Evolutionary conservation across 1,284 basidiomycete species (phyloP).

Genomic region (Ustanciosporium gigantosporum): DNA sequence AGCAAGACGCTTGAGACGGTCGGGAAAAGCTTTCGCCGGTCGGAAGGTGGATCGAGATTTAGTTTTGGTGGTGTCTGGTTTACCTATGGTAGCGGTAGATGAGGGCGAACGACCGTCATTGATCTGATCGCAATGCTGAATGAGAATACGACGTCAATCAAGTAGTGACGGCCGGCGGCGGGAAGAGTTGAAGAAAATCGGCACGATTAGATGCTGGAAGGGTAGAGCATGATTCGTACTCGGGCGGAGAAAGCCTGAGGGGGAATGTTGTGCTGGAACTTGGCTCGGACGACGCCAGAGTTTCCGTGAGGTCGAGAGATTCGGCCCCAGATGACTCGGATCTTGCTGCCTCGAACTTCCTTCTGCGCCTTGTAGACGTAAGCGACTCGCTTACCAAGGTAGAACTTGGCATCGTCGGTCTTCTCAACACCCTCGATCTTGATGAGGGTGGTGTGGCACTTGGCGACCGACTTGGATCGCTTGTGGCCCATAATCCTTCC

Average conservation of each 20-base stretch:
- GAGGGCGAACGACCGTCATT: too few species aligned
- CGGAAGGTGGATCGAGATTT: too few species aligned
- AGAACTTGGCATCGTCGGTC: constrained; percentile 94
- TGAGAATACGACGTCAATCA: too few species aligned
- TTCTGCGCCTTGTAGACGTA: constrained; percentile 96
- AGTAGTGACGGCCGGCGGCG: too few species aligned
- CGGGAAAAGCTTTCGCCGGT: too few species aligned
- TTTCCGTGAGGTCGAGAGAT: constrained; percentile 66
- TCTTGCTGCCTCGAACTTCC: constrained; percentile 86
- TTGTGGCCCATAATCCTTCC: constrained; percentile 97
- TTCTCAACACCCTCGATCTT: constrained; percentile 95
- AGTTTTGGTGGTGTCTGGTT: too few species aligned
- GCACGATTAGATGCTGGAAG: constrained; percentile 51
- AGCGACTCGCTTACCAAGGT: constrained; percentile 98
- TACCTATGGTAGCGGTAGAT: too few species aligned
- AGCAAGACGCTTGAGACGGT: neutral
- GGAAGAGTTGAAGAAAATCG: too few species aligned
- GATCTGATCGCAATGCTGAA: too few species aligned
- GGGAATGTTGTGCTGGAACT: constrained; percentile 95
- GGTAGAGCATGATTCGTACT: constrained; percentile 81
- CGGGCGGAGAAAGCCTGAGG: constrained; percentile 92
- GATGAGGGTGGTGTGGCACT: constrained; percentile 90
- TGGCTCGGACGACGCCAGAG: constrained; percentile 94
- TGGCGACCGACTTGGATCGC: constrained; percentile 93
- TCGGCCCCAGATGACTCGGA: constrained; percentile 95